Base-by-base conservation (phyloP, 148 eudicot species). In the Beta vulgaris region DNA sequence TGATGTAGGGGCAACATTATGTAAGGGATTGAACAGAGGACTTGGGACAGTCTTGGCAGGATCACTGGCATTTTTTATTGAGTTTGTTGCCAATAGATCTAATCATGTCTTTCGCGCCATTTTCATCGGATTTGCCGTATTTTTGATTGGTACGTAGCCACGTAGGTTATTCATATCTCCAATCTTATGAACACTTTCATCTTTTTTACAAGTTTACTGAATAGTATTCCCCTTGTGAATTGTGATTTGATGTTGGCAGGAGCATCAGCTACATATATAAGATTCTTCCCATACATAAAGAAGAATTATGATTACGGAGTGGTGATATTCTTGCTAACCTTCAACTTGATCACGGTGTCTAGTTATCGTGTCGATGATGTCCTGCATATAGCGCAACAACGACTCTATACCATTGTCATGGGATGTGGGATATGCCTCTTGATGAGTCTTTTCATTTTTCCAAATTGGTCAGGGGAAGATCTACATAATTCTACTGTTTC, bases 1-100 rank as follows among this genome's bases (percentile, higher is more conserved):
- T n/a, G 25, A 23, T 70, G 71, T 26, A 95, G 98, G 98, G 59
- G 98, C 96, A 72, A 95, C 98, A 63, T 79, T 95, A 64, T 95
- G 96, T 86, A 95, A 92, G 79, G 98, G 98, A 42, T 51, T 95
- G 37, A 95, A 95, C 60, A 88, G 98, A 85, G 98, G 93, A 53
- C 54, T 95, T 2, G 98, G 98, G 40, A 95, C 98, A 15, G 23
- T 95, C 66, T 53, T 91, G 32, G 98, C 98, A 0, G 98, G 96
- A 62, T 85, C 89, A 42, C 42, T 95, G 68, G 97, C 96, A 13
- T 92, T 88, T 78, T 75, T 91, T 63, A 85, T 95, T 4, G 91
- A 88, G 71, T 88, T 78, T 69, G 61, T 92, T 75, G 90, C 97
- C 25, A 80, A 82, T 60, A 80, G 79, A 71, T 82, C 88, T 2